phyloP scores from a whole-genome alignment of 345 rosid species.

The Brassica carinata region DNA sequence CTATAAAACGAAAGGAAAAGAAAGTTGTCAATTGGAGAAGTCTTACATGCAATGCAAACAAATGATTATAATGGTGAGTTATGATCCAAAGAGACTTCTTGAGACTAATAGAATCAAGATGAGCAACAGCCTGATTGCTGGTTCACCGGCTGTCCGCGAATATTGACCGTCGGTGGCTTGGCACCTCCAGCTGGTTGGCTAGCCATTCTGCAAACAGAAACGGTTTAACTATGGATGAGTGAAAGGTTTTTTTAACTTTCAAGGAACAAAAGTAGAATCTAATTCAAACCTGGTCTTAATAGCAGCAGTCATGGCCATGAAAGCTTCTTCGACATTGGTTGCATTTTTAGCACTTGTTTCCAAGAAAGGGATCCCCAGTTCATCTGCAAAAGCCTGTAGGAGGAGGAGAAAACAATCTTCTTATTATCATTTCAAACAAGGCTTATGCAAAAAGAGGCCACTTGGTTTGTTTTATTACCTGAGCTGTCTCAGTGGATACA shows the following conservation, averaged over 20 bases:
- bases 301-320: conserved; percentile 84
- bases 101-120: conserved; percentile 44
- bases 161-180: conserved; percentile 71
- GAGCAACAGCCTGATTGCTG: conserved; percentile 81
- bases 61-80: conserved; percentile 20
- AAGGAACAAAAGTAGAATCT: neutral
- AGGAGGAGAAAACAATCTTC: neutral
- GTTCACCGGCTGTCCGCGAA: conserved; percentile 77
- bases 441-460: neutral
- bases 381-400: conserved; percentile 70
- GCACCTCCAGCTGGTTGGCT: conserved; percentile 69
- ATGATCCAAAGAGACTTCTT: conserved; percentile 10
- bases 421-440: neutral
- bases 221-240: neutral
- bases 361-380: conserved; percentile 80
- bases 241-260: neutral
- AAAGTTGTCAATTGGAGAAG: conserved; percentile 19
- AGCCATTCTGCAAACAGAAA: conserved; percentile 57
- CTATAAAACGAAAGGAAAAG: conserved; percentile 4
- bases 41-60: conserved; percentile 35
- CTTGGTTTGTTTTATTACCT: conserved; percentile 43
- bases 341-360: conserved; percentile 81
- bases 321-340: conserved; percentile 73
- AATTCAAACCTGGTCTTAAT: conserved; percentile 59
- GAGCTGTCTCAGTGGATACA: conserved; percentile 68